A percentile compares a stretch with the other conserved stretches of the same genome.
phyloP scores from a whole-genome alignment of 2,329 filamentous ascomycete species.

The Hirsutella thompsonii region DNA sequence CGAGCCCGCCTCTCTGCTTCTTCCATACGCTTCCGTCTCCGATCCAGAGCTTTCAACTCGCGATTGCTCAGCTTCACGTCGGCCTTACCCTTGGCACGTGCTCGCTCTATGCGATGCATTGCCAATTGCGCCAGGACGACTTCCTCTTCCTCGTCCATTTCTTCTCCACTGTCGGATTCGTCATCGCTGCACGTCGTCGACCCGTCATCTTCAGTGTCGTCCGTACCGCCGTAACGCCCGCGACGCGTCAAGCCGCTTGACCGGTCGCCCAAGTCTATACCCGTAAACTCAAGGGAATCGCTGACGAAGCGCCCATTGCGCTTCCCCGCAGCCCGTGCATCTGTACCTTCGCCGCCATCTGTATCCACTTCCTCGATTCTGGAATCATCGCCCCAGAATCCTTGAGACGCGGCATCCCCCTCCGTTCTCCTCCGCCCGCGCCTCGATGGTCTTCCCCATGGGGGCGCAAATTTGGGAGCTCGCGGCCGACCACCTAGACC shows the following conservation, averaged over 20 bases:
- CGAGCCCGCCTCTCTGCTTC: constrained; percentile 44
- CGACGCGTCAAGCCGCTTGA: constrained; percentile 24
- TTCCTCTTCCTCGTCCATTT: constrained; percentile 52
- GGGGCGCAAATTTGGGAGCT: constrained; percentile 90
- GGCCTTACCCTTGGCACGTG: constrained; percentile 60
- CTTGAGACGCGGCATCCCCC: constrained; percentile 28
- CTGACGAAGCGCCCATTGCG: constrained; percentile 39
- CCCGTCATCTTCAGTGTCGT: constrained; percentile 13
- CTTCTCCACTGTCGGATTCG: constrained; percentile 30
- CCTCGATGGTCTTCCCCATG: constrained; percentile 99
- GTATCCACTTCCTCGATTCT: constrained; percentile 57
- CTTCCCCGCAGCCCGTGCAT: constrained; percentile 35
- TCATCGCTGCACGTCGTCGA: constrained; percentile 10
- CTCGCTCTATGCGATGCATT: constrained; percentile 65
- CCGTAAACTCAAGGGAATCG: constrained; percentile 49
- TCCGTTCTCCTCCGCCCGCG: constrained; percentile 55
- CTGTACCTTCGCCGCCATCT: constrained; percentile 42
- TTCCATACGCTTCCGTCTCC: constrained; percentile 46
- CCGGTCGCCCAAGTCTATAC: constrained; percentile 39
- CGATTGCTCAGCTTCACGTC: constrained; percentile 71
- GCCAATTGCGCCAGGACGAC: constrained; percentile 67
- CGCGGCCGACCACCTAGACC: constrained; percentile 99
- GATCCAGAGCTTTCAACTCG: constrained; percentile 71
- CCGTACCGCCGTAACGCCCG: constrained; percentile 16
- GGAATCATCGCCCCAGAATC: constrained; percentile 19